A percentile compares a stretch with the other conserved stretches of the same genome.
phyloP scores from a whole-genome alignment of 2,329 filamentous ascomycete genomes.

The Ophiocordyceps camponoti-floridani region DNA sequence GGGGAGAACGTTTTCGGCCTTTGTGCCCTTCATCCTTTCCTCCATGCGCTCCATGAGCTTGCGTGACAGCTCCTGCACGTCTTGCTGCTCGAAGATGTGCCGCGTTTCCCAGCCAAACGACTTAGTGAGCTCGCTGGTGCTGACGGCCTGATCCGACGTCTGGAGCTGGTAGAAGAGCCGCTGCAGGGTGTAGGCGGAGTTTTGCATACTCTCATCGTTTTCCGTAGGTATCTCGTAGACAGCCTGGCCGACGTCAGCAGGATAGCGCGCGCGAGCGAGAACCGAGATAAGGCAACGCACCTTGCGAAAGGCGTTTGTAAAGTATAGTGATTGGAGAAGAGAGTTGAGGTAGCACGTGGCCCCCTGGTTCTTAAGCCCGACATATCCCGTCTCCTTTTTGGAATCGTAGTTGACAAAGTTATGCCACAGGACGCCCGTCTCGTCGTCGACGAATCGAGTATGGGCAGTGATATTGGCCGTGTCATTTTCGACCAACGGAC shows the following conservation, averaged over 20 bases:
- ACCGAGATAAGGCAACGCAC: slow-evolving; percentile 21
- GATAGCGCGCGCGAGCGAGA: slow-evolving; percentile 1
- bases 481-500: slow-evolving; percentile 64
- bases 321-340: slow-evolving; percentile 67
- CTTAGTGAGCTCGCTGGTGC: slow-evolving; percentile 82
- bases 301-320: slow-evolving; percentile 87
- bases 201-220: slow-evolving; percentile 59
- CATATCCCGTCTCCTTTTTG: slow-evolving; percentile 97
- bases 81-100: slow-evolving; percentile 97
- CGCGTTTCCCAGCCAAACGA: slow-evolving; percentile 97
- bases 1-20: slow-evolving; percentile 72
- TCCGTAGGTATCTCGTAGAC: slow-evolving; percentile 95
- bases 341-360: slow-evolving; percentile 84
- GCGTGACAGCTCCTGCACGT: slow-evolving; percentile 89
- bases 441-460: slow-evolving; percentile 66
- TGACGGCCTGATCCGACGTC: slow-evolving; percentile 65
- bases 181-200: slow-evolving; percentile 88
- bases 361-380: slow-evolving; percentile 91
- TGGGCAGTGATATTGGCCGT: slow-evolving; percentile 67
- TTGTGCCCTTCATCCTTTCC: slow-evolving; percentile 93
- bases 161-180: slow-evolving; percentile 90
- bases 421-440: slow-evolving; percentile 79
- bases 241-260: slow-evolving; percentile 33
- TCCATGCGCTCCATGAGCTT: slow-evolving; percentile 97
- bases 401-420: slow-evolving; percentile 92